A percentile compares a stretch with the other conserved stretches of the same genome.
phyloP scores from a whole-genome alignment of 805 yeast genomes.

The Saccharomycopsis fermentans region DNA sequence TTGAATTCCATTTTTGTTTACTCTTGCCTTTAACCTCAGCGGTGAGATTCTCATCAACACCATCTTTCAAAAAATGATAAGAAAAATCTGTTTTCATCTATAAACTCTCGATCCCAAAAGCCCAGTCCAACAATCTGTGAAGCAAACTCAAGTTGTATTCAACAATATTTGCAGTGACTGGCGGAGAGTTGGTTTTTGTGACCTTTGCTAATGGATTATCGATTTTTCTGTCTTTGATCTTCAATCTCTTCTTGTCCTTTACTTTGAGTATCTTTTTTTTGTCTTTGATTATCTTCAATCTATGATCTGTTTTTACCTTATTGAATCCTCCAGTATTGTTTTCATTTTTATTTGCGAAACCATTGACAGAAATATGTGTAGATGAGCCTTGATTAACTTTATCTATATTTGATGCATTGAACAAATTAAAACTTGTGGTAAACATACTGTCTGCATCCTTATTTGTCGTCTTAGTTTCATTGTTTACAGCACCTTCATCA shows the following conservation, averaged over 20 bases:
- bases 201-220: background rate
- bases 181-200: background rate
- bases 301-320: background rate
- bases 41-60: too few species aligned
- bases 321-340: background rate
- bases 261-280: conserved; percentile 12
- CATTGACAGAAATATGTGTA: background rate
- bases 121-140: conserved; percentile 15
- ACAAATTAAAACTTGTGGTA: background rate
- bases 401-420: background rate
- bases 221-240: conserved; percentile 3
- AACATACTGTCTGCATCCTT: background rate
- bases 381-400: background rate
- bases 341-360: background rate
- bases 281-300: conserved; percentile 6
- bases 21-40: too few species aligned
- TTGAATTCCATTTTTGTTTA: too few species aligned
- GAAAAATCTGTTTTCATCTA: too few species aligned
- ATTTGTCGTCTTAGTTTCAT: background rate
- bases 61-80: too few species aligned
- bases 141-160: background rate
- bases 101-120: conserved; percentile 14
- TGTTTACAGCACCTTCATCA: too few species aligned
- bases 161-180: background rate
- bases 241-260: conserved; percentile 7